Conservation (phyloP, 2,329 filamentous ascomycete genomes). For the Zasmidium cellare region DNA sequence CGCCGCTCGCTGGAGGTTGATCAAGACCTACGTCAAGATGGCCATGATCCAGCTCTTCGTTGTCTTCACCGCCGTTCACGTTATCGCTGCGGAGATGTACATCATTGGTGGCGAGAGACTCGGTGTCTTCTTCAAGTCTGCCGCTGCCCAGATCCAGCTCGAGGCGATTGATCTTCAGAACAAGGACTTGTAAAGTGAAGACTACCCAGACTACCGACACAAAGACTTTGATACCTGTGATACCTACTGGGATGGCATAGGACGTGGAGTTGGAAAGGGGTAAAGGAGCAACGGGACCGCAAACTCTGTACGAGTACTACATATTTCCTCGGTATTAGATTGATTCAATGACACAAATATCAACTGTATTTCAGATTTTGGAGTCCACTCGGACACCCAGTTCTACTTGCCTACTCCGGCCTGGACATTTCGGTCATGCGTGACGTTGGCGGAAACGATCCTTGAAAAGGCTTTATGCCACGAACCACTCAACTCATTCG, state of each 20-base stretch:
- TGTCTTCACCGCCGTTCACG: constrained; percentile 25
- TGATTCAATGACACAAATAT: not conserved
- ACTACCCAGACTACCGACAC: not conserved
- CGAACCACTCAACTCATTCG: no score
- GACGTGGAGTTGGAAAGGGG: not conserved
- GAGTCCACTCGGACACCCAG: no score
- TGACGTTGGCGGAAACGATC: no score
- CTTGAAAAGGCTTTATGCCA: no score
- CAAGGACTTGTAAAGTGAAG: constrained; percentile 1
- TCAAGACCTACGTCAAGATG: constrained; percentile 75
- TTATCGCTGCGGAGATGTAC: constrained; percentile 31
- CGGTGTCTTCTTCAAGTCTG: constrained; percentile 26
- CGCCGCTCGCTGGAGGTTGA: constrained; percentile 69
- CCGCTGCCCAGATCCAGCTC: constrained; percentile 27
- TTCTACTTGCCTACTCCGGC: no score
- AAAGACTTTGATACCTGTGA: not conserved
- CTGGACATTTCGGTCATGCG: no score
- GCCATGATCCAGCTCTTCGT: constrained; percentile 50
- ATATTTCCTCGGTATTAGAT: not conserved
- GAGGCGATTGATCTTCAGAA: constrained; percentile 25
- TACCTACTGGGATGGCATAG: not conserved
- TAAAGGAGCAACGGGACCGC: not conserved
- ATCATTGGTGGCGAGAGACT: constrained; percentile 32
- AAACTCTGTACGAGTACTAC: not conserved
- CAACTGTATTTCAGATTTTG: no score